Base-by-base conservation (phyloP, 1,284 basidiomycete species). In the Puccinia sorghi region DNA sequence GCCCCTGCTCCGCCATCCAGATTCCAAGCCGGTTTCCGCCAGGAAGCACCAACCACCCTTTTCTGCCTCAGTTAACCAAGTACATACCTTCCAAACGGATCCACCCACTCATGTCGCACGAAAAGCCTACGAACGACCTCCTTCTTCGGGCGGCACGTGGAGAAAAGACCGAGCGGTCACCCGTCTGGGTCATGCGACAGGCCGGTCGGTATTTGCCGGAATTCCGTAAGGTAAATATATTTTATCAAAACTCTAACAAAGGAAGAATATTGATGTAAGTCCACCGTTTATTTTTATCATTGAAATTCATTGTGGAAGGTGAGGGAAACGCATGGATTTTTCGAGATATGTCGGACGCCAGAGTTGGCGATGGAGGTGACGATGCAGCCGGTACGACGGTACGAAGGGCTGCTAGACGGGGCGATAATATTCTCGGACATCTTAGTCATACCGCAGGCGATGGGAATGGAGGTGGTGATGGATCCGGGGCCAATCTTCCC, bases 171-270 rank as follows among this genome's bases (percentile, higher is more conserved):
- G 92, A 93, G 83, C 90, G 93, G 79, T 93, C 96, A 2, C 96
- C 96, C 15, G 94, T 97, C 80, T 99, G 96, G 96, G 92, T 98
- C 80, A 99, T 99, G 96, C 89, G 97, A 46, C 96, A 99, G 85
- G 97, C 97, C 25, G 95, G 96, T 63, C 89, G 95, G 74, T 97
- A 97, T 86, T 89, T 97, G 71, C 94, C 94, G 85, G 94, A 93
- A 78, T 78, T 78, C 57, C 75, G 75, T 37, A 71, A 78, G 52
- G n/a, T n/a, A n/a, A n/a, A n/a, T n/a, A n/a, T n/a, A n/a, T n/a
- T n/a, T n/a, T n/a, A n/a, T n/a, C n/a, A n/a, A n/a, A n/a, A n/a
- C n/a, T n/a, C n/a, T n/a, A n/a, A n/a, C n/a, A n/a, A n/a, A n/a
- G n/a, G n/a, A n/a, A n/a, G n/a, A n/a, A n/a, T n/a, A 63, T 25